Conservation (phyloP, 768 basidiomycete genomes). For the Auricularia sp. region DNA sequence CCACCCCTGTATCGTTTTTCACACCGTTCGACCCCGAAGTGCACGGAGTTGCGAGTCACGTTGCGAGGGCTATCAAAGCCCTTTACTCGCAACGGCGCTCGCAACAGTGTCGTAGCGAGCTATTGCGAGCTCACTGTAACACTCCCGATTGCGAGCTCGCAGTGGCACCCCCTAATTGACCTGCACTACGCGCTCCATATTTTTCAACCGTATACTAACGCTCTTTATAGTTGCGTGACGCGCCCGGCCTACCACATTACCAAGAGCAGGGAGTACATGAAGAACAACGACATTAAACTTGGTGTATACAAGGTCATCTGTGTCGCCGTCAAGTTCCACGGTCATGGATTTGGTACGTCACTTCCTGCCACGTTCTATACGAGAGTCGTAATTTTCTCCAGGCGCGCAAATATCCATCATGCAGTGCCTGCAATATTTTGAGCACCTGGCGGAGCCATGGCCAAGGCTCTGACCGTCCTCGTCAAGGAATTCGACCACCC, state of each 20-base stretch:
- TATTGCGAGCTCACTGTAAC: too few relatives aligned
- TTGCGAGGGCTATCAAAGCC: too few relatives aligned
- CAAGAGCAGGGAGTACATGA: conserved; percentile 86
- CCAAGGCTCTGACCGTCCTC: conserved; percentile 72
- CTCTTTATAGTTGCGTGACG: conserved; percentile 63
- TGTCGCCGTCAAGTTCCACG: conserved; percentile 83
- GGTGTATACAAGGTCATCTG: conserved; percentile 86
- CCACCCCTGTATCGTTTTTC: too few relatives aligned
- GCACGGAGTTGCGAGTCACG: too few relatives aligned
- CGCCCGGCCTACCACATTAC: conserved; percentile 79
- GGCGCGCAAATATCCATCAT: conserved; percentile 79
- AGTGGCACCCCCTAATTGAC: too few relatives aligned
- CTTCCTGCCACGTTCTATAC: not conserved
- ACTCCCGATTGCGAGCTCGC: too few relatives aligned
- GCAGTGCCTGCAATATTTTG: conserved; percentile 85
- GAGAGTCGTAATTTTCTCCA: not conserved
- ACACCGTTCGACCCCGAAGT: too few relatives aligned
- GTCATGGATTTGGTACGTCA: conserved; percentile 52
- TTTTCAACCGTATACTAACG: too few relatives aligned
- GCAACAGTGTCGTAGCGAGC: too few relatives aligned
- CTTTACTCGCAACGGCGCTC: too few relatives aligned
- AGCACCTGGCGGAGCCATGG: conserved; percentile 91
- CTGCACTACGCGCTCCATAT: too few relatives aligned
- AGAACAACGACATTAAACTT: conserved; percentile 53
- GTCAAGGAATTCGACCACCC: conserved; percentile 80